Percentiles rank a stretch among this genome's conserved stretches.
Conservation (phyloP, 495 filamentous ascomycete species). For the Staphylotrichum tortipilum region DNA sequence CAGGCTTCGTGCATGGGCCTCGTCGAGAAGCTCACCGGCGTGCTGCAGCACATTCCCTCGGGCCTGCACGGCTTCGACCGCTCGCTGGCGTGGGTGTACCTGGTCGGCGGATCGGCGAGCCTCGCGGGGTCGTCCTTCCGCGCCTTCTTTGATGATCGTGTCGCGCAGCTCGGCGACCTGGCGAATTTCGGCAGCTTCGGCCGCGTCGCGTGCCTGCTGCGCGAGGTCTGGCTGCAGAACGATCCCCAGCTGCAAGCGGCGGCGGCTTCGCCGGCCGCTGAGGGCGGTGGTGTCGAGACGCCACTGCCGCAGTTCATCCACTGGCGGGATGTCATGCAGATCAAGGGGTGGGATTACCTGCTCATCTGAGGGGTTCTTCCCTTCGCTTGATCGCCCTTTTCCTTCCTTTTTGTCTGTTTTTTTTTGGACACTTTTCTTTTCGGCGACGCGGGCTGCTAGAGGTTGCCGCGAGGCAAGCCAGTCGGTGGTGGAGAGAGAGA, state of each 20-base stretch:
- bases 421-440: background rate
- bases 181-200: constrained; percentile 76
- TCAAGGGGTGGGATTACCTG: constrained; percentile 85
- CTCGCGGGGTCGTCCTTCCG: constrained; percentile 64
- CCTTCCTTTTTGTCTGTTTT: constrained; percentile 1
- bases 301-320: constrained; percentile 49
- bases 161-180: constrained; percentile 60
- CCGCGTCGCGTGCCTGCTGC: constrained; percentile 66
- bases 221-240: constrained; percentile 71
- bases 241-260: constrained; percentile 32
- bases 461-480: constrained; percentile 24
- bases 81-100: constrained; percentile 84
- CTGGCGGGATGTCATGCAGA: constrained; percentile 92
- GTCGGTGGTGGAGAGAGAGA: constrained; percentile 5
- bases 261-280: constrained; percentile 27
- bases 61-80: constrained; percentile 78
- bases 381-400: constrained; percentile 21
- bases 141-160: constrained; percentile 61
- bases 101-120: constrained; percentile 73
- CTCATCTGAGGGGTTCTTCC: constrained; percentile 53
- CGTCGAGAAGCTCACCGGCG: constrained; percentile 60
- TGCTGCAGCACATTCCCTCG: constrained; percentile 69
- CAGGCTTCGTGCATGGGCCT: constrained; percentile 63
- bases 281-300: constrained; percentile 26
- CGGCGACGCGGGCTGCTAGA: constrained; percentile 4